A percentile compares a stretch with the other conserved stretches of the same genome.
Evolutionary conservation across 2,329 filamentous ascomycete genomes (phyloP).

Genomic region (Beauveria brongniartii): DNA sequence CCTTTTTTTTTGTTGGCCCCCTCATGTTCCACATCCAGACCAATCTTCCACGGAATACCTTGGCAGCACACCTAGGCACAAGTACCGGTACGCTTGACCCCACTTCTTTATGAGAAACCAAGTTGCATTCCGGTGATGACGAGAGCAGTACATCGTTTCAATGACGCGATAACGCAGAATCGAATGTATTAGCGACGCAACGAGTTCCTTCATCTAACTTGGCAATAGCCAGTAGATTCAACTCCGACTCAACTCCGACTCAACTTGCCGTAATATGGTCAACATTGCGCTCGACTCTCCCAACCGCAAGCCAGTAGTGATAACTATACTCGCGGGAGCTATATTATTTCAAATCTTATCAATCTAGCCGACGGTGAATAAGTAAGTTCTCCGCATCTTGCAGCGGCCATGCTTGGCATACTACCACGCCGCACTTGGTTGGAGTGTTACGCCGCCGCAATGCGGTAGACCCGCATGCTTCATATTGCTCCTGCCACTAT

Average conservation of each 20-base stretch:
- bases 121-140: background rate
- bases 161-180: background rate
- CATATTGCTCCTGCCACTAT: background rate
- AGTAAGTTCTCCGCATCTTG: background rate
- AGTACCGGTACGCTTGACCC: too few relatives aligned
- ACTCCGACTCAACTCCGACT: background rate
- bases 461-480: background rate
- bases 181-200: background rate
- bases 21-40: too few relatives aligned
- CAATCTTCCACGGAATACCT: too few relatives aligned
- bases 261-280: background rate
- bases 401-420: background rate
- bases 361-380: background rate
- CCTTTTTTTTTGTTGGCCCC: too few relatives aligned
- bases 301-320: background rate
- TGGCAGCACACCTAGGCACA: too few relatives aligned
- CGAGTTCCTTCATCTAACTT: background rate
- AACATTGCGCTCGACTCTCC: background rate
- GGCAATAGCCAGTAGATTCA: background rate
- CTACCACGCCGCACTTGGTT: background rate
- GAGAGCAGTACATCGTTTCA: background rate
- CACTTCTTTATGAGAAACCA: background rate
- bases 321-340: background rate
- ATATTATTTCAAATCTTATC: background rate
- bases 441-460: background rate